Evolutionary conservation across 805 yeast genomes (phyloP), one percentile per base, ranked within the genome.

Genomic region (Hermanozyma aechmeae): DNA sequence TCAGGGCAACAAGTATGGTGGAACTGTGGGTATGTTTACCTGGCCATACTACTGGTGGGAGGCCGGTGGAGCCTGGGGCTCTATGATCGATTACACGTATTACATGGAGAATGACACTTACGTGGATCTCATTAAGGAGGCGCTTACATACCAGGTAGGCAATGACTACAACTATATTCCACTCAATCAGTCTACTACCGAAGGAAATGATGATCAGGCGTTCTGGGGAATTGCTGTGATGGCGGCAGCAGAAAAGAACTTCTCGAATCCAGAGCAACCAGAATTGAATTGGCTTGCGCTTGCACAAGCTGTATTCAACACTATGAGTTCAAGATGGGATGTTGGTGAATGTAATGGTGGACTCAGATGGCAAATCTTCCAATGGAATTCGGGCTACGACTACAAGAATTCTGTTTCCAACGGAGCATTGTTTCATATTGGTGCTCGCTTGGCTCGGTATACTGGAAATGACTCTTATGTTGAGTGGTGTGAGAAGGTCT

Each of bases 11-110:
- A 51, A 66, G 20, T 52, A 65, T 24, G 96, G 96, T 20, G 80
- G 87, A 6, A 71, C 86, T 4, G 63, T 82, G 16, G 98, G 97
- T 24, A 76, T 81, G 86, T 87, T 92, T 53, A 62, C 77, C 9
- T 60, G 66, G 48, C 97, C 97, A 0, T 87, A 89, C 65, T 89
- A 89, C 66, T 89, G 97, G 98, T 87, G 96, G 96, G 85, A 86
- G 59, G 95, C 96, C 7, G 97, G 97, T 41, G 94, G 87, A 36
- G 95, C 89, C 2, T 85, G 86, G 83, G 95, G 95, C 6, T 66
- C 81, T 13, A 61, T 89, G 68, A 48, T 89, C 25, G 96, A 86
- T 51, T 79, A 81, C 54, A 68, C 84, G 59, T 76, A 51, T 41
- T 78, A 66, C 50, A 73, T 83, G 51, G 71, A 78, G 22, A 80